Conservation (phyloP, 768 basidiomycete species). For the Hortiboletus campestris region DNA sequence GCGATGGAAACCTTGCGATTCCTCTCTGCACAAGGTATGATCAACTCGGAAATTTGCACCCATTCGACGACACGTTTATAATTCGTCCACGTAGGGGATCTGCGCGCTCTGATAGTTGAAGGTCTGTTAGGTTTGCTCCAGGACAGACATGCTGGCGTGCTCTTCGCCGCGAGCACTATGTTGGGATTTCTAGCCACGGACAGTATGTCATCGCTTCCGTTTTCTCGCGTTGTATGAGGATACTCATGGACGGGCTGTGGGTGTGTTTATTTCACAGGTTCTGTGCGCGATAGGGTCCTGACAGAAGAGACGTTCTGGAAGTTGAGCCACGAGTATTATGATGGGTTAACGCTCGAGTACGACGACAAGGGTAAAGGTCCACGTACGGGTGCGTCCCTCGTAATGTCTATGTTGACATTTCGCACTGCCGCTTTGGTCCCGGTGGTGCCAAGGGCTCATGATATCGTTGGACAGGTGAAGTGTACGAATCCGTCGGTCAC, state of each 20-base stretch:
- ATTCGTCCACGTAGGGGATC: slow-evolving; percentile 3
- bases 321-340: slow-evolving; percentile 21
- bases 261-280: not conserved
- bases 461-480: slow-evolving; percentile 15
- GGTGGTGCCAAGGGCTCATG: not conserved
- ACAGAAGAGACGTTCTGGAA: slow-evolving; percentile 14
- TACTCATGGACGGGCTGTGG: not conserved
- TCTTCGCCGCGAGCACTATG: slow-evolving; percentile 13
- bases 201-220: slow-evolving; percentile 8
- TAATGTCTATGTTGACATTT: not conserved
- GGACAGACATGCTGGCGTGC: slow-evolving; percentile 15
- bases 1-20: slow-evolving; percentile 11
- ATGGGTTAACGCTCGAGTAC: slow-evolving; percentile 13
- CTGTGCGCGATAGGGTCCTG: slow-evolving; percentile 16
- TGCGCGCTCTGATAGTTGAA: slow-evolving; percentile 8
- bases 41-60: not conserved
- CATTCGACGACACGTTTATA: not conserved
- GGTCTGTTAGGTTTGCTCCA: slow-evolving; percentile 16
- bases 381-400: slow-evolving; percentile 8
- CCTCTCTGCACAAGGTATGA: slow-evolving; percentile 17
- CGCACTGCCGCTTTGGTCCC: not conserved
- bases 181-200: slow-evolving; percentile 12
- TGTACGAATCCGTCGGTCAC: slow-evolving; percentile 19
- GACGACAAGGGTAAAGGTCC: slow-evolving; percentile 14
- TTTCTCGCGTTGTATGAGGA: not conserved